phyloP scores from a whole-genome alignment of 2,329 filamentous ascomycete genomes.

The Claviceps sp. region DNA sequence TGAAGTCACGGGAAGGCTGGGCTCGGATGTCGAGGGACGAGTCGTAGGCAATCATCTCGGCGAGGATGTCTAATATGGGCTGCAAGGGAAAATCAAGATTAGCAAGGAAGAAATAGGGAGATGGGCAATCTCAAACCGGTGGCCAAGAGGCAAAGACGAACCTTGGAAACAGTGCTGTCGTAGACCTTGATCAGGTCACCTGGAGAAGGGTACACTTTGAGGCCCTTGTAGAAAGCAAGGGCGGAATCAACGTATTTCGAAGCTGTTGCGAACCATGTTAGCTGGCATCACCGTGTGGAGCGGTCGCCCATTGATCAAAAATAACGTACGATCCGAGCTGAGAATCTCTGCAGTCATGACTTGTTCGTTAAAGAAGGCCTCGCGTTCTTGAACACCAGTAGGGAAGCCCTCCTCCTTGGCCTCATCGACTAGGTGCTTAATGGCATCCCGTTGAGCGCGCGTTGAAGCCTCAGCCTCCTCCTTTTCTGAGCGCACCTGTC shows the following conservation, averaged over 20 bases:
- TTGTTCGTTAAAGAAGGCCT: slow-evolving; percentile 93
- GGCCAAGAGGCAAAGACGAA: slow-evolving; percentile 19
- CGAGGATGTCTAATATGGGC: slow-evolving; percentile 88
- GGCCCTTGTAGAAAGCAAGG: slow-evolving; percentile 91
- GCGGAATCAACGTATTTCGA: slow-evolving; percentile 68
- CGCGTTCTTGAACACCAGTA: slow-evolving; percentile 77
- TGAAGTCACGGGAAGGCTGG: slow-evolving; percentile 23
- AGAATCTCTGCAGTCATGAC: slow-evolving; percentile 79
- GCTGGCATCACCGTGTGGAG: neutral
- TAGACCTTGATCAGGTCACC: slow-evolving; percentile 91
- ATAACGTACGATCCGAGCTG: slow-evolving; percentile 57
- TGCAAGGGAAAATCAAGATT: slow-evolving; percentile 19
- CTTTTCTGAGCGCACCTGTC: slow-evolving; percentile 56
- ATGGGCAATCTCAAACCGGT: neutral
- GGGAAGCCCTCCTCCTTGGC: slow-evolving; percentile 90
- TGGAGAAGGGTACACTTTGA: slow-evolving; percentile 95
- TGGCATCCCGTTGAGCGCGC: slow-evolving; percentile 54
- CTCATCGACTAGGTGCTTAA: slow-evolving; percentile 63
- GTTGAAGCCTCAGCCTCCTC: slow-evolving; percentile 54
- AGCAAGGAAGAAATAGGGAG: neutral
- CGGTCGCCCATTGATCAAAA: too few species aligned
- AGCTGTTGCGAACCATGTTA: slow-evolving; percentile 28
- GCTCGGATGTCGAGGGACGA: slow-evolving; percentile 50
- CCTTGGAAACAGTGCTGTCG: slow-evolving; percentile 97
- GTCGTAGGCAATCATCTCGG: slow-evolving; percentile 96